Evolutionary conservation across 2,329 filamentous ascomycete species (phyloP), one percentile per base, ranked within the genome.

Genomic region (Mollisia scopiformis): DNA sequence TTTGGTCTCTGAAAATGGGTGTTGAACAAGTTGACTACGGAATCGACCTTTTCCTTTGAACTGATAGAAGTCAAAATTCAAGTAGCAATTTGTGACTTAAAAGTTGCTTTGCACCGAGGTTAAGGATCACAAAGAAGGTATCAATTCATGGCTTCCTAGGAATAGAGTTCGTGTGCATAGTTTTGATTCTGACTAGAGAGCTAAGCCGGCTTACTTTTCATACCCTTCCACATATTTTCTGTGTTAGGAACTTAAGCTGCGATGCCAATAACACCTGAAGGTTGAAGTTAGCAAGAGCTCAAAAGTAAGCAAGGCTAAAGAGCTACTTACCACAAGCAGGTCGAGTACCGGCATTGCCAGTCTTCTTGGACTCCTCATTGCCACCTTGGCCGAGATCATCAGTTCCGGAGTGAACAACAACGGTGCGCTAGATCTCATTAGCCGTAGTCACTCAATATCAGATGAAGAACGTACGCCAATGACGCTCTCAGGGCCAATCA

Each of bases 361-460:
- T 99, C 89, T 96, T 97, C 84, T 96, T 92, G 74, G 92, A 97
- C 84, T 98, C 93, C 81, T 94, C 92, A 82, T 91, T 88, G 71
- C 82, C 91, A 74, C 93, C 93, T 85, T 91, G 91, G 79, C 95
- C 95, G 68, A 99, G 92, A 76, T 99, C 95, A 76, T 99, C 95
- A 70, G 94, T 98, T 77, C 95, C 95, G 71, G 84, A 88, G 84
- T 99, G 95, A 74, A 96, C 87, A 73, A 99, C 95, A 66, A 99
- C 86, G 69, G 95, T 98, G 76, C 95, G 93, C 91, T 95, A 55
- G 31, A 30, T 1, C 30, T 30, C 54, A 59, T 76, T 62, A 77
- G 69, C 58, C 8, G 11, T 61, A 43, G 51, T 27, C 4, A 11
- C n/a, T 31, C 37, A 19, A 21, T 6, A 19, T 1, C 10, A 25